Conservation (phyloP, 148 eudicot genomes). For the Silene uniflora region DNA sequence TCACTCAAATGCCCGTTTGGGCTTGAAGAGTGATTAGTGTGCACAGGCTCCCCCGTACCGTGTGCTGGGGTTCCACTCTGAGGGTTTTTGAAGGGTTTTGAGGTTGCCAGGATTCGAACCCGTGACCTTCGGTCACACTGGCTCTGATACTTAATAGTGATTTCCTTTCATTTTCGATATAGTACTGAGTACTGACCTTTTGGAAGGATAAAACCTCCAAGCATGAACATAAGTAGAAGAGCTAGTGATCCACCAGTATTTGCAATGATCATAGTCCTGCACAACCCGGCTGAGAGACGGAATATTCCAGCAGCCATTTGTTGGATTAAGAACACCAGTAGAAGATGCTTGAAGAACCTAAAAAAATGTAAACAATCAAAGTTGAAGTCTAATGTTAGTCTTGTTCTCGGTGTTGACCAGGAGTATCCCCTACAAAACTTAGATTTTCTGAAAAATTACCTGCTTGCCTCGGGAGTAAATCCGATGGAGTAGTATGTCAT, state of each 20-base stretch:
- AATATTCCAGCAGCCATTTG: conserved; percentile 98
- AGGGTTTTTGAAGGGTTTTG: too few relatives aligned
- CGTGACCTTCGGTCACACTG: too few relatives aligned
- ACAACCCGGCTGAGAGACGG: conserved; percentile 71
- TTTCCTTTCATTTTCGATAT: not conserved
- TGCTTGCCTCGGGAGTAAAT: conserved; percentile 87
- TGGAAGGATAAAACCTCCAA: conserved; percentile 96
- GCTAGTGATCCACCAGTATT: conserved; percentile 77
- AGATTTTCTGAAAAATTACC: conserved; percentile 30
- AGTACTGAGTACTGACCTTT: conserved; percentile 40
- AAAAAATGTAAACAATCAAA: conserved; percentile 1
- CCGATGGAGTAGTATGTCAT: conserved; percentile 76
- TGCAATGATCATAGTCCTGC: conserved; percentile 87
- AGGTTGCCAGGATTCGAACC: too few relatives aligned
- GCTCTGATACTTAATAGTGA: too few relatives aligned
- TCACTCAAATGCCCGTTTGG: too few relatives aligned
- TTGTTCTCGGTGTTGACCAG: not conserved
- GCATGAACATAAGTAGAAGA: conserved; percentile 79
- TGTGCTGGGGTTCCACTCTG: too few relatives aligned
- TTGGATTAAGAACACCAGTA: conserved; percentile 73
- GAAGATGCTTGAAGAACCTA: conserved; percentile 87
- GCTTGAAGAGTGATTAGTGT: too few relatives aligned
- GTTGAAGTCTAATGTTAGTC: not conserved
- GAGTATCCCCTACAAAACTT: too few relatives aligned
- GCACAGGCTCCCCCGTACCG: too few relatives aligned